Evolutionary conservation across 805 yeast species (phyloP).

Genomic region (Ogataea methanolica): DNA sequence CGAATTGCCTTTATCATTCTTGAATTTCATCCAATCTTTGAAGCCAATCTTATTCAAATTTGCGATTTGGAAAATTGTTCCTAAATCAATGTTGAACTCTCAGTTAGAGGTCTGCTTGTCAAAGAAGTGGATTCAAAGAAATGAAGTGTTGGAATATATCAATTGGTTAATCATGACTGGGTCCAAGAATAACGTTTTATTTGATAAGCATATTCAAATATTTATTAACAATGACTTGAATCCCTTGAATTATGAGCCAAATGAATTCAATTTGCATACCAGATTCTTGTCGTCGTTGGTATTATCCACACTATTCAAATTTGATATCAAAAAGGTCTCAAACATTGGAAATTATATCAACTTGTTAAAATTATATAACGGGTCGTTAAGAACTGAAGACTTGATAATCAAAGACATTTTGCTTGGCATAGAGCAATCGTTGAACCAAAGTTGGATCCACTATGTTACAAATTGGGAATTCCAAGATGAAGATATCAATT

Average conservation of each 20-base stretch:
- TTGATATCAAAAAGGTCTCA: conserved; percentile 43
- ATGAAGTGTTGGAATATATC: conserved; percentile 42
- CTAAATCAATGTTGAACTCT: conserved; percentile 48
- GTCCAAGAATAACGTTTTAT: conserved; percentile 33
- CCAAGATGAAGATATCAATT: conserved; percentile 19
- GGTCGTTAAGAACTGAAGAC: conserved; percentile 60
- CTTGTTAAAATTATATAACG: conserved; percentile 54
- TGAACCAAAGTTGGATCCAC: conserved; percentile 57
- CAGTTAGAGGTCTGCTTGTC: conserved; percentile 60
- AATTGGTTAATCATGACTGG: conserved; percentile 36
- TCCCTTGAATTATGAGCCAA: conserved; percentile 28
- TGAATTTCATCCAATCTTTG: conserved; percentile 29
- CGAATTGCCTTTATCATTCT: conserved; percentile 25
- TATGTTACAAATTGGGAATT: conserved; percentile 65
- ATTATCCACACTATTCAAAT: conserved; percentile 44
- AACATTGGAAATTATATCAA: conserved; percentile 43
- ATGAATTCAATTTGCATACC: conserved; percentile 14
- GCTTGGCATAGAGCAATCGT: conserved; percentile 49
- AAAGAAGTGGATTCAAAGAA: conserved; percentile 40
- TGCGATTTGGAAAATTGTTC: conserved; percentile 37
- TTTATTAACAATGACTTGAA: conserved; percentile 49
- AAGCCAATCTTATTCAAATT: conserved; percentile 25
- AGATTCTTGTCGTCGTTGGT: conserved; percentile 43
- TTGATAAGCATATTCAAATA: conserved; percentile 56
- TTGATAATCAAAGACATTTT: conserved; percentile 53